These are phyloP conservation scores for Dactylellina drechsleri DNA, from an alignment of 2,329 filamentous ascomycete genomes.

Conservation along the genomic window DNA sequence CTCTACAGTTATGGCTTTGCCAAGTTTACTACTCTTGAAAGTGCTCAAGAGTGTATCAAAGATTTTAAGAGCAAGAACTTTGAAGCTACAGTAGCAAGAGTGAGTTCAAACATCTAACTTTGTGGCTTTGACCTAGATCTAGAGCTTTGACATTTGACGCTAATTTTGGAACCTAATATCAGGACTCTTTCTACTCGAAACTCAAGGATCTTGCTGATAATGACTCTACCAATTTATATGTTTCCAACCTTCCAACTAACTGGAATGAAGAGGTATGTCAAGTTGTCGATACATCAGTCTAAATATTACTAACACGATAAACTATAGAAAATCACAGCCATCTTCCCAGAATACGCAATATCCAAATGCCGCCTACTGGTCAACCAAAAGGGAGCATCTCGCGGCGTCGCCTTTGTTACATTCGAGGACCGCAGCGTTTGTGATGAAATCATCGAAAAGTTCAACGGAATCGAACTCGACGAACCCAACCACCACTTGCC, in stretches of 20 bases:
- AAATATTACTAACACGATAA: constrained; percentile 56
- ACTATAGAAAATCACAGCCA: constrained; percentile 28
- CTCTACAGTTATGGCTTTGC: constrained; percentile 87
- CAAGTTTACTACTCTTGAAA: constrained; percentile 85
- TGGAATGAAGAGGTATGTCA: constrained; percentile 85
- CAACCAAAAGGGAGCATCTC: constrained; percentile 29
- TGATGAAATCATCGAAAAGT: constrained; percentile 86
- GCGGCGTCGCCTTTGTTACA: constrained; percentile 64
- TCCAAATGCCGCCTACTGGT: constrained; percentile 52
- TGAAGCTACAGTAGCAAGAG: constrained; percentile 95
- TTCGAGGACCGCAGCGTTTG: constrained; percentile 91
- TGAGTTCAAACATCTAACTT: constrained; percentile 64
- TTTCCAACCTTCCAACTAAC: constrained; percentile 92
- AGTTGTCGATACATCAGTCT: not conserved
- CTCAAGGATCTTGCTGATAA: constrained; percentile 95
- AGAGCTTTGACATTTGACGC: not conserved
- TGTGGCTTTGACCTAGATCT: not conserved
- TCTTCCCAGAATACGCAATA: constrained; percentile 19
- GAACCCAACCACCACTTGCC: constrained; percentile 75
- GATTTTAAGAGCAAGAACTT: constrained; percentile 95
- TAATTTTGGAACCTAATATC: constrained; percentile 58
- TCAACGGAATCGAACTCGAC: constrained; percentile 80
- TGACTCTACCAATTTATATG: constrained; percentile 91
- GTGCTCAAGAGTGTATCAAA: constrained; percentile 95
- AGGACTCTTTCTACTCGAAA: constrained; percentile 98